Evolutionary conservation across 164 flowering plant genomes (phyloP).

Genomic region (Vitis amurensis): DNA sequence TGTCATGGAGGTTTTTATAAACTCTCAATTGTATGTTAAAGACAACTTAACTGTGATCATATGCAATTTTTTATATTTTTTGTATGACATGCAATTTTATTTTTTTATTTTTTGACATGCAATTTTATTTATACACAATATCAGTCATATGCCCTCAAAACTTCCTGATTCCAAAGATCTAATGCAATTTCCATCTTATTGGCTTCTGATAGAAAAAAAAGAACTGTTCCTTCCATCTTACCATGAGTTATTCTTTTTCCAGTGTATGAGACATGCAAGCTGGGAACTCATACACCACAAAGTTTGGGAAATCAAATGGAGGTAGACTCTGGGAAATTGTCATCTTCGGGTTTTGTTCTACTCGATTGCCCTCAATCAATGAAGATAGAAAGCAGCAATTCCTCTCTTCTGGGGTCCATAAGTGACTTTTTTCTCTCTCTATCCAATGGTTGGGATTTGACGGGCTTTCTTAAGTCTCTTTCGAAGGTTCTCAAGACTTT

Average conservation of each 20-base stretch:
- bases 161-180: neutral
- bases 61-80: too few relatives aligned
- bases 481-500: constrained; percentile 76
- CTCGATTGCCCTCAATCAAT: constrained; percentile 88
- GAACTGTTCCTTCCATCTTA: constrained; percentile 12
- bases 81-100: too few relatives aligned
- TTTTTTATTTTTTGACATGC: too few relatives aligned
- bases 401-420: constrained; percentile 78
- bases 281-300: constrained; percentile 90
- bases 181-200: neutral
- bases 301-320: constrained; percentile 74
- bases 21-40: too few relatives aligned
- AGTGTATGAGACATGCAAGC: constrained; percentile 96
- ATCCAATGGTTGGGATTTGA: constrained; percentile 92
- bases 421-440: constrained; percentile 86
- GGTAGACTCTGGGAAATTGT: constrained; percentile 58
- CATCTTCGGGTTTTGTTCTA: constrained; percentile 79
- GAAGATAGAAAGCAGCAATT: constrained; percentile 70
- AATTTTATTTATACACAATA: neutral
- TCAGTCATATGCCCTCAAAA: neutral
- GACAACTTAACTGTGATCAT: too few relatives aligned
- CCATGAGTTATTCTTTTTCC: constrained; percentile 13
- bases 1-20: too few relatives aligned
- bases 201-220: neutral
- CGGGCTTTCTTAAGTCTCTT: constrained; percentile 77